Evolutionary conservation across 2,329 filamentous ascomycete species (phyloP).

Genomic region (Bipolaris cookei): DNA sequence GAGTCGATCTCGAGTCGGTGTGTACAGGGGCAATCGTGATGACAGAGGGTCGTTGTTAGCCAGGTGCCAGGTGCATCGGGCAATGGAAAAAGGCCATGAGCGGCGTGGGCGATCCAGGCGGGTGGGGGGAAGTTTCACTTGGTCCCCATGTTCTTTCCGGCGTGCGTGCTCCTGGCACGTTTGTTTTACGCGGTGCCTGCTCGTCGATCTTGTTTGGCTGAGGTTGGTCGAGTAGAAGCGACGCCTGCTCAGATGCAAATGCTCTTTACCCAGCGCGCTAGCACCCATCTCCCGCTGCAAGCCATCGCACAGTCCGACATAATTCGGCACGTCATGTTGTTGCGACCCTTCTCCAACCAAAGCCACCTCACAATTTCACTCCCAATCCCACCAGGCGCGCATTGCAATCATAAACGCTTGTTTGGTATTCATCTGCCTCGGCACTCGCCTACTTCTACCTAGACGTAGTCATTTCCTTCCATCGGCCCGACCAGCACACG

Average conservation of each 20-base stretch:
- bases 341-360: background rate
- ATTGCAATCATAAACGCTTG: constrained; percentile 24
- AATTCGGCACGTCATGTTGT: background rate
- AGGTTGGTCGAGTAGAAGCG: constrained; percentile 24
- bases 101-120: constrained; percentile 22
- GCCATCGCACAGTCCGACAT: background rate
- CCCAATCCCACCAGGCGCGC: background rate
- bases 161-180: constrained; percentile 6
- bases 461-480: constrained; percentile 17
- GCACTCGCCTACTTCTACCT: constrained; percentile 12
- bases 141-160: constrained; percentile 13
- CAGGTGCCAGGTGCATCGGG: constrained; percentile 10
- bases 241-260: constrained; percentile 5
- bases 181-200: constrained; percentile 15
- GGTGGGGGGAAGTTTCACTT: constrained; percentile 25
- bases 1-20: constrained; percentile 10
- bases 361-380: background rate
- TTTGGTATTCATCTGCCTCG: constrained; percentile 19
- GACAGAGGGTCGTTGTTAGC: constrained; percentile 7
- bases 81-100: constrained; percentile 14
- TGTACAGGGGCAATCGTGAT: constrained; percentile 13
- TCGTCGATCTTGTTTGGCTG: constrained; percentile 16
- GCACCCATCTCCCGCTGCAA: constrained; percentile 8
- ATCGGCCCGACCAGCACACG: constrained; percentile 20
- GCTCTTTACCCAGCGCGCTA: constrained; percentile 29